phyloP scores from a whole-genome alignment of 106 monocot genomes.

The Posidonia australis region DNA sequence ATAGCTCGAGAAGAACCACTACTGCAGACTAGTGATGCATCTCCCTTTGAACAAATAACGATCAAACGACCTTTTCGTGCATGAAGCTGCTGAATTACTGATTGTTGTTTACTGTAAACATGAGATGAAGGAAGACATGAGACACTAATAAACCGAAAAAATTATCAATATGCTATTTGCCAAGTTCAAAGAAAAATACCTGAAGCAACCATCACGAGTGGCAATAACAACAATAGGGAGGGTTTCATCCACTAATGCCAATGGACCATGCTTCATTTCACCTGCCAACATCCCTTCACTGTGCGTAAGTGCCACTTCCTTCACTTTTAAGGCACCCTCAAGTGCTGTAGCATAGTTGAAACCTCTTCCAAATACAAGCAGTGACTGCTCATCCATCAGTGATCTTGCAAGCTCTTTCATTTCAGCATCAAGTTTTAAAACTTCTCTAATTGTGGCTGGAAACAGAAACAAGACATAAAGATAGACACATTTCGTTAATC shows the following conservation, averaged over 20 bases:
- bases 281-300: constrained; percentile 98
- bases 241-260: constrained; percentile 94
- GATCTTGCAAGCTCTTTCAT: constrained; percentile 82
- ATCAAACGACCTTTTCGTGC: constrained; percentile 89
- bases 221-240: constrained; percentile 95
- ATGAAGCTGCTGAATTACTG: constrained; percentile 92
- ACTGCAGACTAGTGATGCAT: constrained; percentile 52
- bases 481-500: not conserved
- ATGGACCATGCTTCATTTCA: constrained; percentile 98
- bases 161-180: not conserved
- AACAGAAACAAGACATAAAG: not conserved
- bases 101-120: constrained; percentile 75
- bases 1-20: constrained; percentile 61
- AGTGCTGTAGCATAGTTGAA: constrained; percentile 92
- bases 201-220: constrained; percentile 80
- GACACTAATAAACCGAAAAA: not conserved
- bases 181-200: constrained; percentile 27
- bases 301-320: constrained; percentile 93
- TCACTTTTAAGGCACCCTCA: constrained; percentile 95
- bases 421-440: constrained; percentile 67
- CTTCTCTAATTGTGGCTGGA: constrained; percentile 54
- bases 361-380: constrained; percentile 92
- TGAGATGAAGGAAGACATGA: not conserved
- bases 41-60: constrained; percentile 81
- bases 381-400: constrained; percentile 61